phyloP scores from a whole-genome alignment of 345 rosid genomes.

The Streptanthus diversifolius region DNA sequence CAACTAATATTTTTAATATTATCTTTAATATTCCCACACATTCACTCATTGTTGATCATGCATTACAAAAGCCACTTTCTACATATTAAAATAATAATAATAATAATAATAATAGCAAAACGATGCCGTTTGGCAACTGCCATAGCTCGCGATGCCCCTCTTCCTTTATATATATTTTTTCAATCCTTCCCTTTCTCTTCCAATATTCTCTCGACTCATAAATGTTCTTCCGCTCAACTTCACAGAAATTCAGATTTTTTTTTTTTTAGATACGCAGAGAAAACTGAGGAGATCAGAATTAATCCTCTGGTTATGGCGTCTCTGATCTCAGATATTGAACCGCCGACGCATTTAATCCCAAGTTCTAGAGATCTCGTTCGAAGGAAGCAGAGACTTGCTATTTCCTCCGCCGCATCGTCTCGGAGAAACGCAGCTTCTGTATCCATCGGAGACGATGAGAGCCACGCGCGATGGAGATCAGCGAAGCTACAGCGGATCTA shows the following conservation, averaged over 20 bases:
- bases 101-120: not conserved
- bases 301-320: conserved; percentile 21
- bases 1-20: too few relatives aligned
- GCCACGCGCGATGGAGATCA: conserved; percentile 61
- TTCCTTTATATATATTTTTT: not conserved
- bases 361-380: conserved; percentile 10
- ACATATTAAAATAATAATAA: not conserved
- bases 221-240: not conserved
- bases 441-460: conserved; percentile 11
- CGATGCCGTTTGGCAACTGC: conserved; percentile 11
- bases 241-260: not conserved
- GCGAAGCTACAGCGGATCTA: conserved; percentile 72
- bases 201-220: conserved; percentile 10
- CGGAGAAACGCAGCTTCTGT: not conserved
- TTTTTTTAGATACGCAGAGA: not conserved
- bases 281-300: not conserved
- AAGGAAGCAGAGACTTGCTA: conserved; percentile 22
- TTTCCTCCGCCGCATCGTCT: conserved; percentile 14
- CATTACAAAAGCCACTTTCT: conserved; percentile 16
- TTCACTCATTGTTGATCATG: not conserved
- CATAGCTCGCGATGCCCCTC: not conserved
- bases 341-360: not conserved
- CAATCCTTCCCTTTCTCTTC: not conserved
- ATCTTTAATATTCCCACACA: too few relatives aligned
- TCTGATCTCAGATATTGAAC: not conserved